Conservation (phyloP, 306 rosid species). For the Pterocarpus santalinus region DNA sequence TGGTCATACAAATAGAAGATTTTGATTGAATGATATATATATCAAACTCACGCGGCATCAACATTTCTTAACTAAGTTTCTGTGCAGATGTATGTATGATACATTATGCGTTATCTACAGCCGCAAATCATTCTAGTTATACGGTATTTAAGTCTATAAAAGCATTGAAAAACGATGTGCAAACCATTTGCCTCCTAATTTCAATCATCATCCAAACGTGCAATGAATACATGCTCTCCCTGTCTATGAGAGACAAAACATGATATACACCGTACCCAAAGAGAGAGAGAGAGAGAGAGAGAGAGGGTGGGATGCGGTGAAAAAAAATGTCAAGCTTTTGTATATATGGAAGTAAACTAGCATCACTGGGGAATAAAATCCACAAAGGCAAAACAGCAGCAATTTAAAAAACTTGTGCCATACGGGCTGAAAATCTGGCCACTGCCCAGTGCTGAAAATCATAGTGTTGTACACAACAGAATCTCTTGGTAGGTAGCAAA, state of each 20-base stretch:
- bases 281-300: not conserved
- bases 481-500: constrained; percentile 13
- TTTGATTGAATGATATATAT: no score
- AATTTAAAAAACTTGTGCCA: not conserved
- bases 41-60: no score
- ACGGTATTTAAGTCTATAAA: no score
- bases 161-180: not conserved
- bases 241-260: not conserved
- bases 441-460: not conserved
- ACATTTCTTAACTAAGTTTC: no score
- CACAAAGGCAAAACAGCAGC: not conserved
- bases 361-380: not conserved
- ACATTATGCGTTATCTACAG: not conserved
- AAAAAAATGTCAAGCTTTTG: not conserved
- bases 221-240: not conserved
- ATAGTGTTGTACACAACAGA: not conserved
- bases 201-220: not conserved
- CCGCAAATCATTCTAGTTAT: not conserved
- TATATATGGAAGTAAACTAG: constrained; percentile 27
- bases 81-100: no score
- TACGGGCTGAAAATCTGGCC: constrained; percentile 12
- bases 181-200: constrained; percentile 8
- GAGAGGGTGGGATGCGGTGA: not conserved
- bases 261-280: not conserved
- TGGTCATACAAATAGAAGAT: no score